Evolutionary conservation across 306 rosid genomes (phyloP).

Genomic region (Ammopiptanthus mongolicus): DNA sequence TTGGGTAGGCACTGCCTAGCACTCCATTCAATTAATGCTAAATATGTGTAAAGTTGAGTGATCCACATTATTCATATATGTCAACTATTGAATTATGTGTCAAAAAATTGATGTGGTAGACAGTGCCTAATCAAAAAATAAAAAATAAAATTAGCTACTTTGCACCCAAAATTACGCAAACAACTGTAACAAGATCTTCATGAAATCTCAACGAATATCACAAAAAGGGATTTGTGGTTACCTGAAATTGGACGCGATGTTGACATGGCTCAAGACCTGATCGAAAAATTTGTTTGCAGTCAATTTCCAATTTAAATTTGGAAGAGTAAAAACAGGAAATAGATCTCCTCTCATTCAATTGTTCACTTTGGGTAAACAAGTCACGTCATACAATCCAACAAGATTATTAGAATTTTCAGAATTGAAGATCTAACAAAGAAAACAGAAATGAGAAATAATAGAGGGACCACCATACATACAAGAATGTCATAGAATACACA

Average conservation of each 20-base stretch:
- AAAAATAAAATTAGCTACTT: not conserved
- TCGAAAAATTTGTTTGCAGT: not conserved
- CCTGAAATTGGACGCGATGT: slow-evolving; percentile 48
- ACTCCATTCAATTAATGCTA: too few species aligned
- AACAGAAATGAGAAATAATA: not conserved
- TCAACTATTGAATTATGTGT: too few species aligned
- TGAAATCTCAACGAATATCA: slow-evolving; percentile 40
- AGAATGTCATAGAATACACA: slow-evolving; percentile 7
- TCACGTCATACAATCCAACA: slow-evolving; percentile 29
- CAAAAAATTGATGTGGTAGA: not conserved
- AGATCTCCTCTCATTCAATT: not conserved
- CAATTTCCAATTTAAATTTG: not conserved
- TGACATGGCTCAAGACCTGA: slow-evolving; percentile 19
- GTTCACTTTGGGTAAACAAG: slow-evolving; percentile 33
- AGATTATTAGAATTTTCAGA: slow-evolving; percentile 29
- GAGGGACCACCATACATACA: slow-evolving; percentile 40
- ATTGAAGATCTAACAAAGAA: slow-evolving; percentile 22
- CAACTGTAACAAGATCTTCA: slow-evolving; percentile 33
- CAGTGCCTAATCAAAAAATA: too few species aligned
- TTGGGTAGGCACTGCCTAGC: not conserved
- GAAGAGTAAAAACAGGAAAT: slow-evolving; percentile 9
- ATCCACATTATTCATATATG: too few species aligned
- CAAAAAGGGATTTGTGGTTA: slow-evolving; percentile 27
- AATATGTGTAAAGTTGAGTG: too few species aligned
- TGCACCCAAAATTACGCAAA: slow-evolving; percentile 42